Evolutionary conservation across 176 grass and related monocot genomes (phyloP).

Genomic region (Otatea glauca): DNA sequence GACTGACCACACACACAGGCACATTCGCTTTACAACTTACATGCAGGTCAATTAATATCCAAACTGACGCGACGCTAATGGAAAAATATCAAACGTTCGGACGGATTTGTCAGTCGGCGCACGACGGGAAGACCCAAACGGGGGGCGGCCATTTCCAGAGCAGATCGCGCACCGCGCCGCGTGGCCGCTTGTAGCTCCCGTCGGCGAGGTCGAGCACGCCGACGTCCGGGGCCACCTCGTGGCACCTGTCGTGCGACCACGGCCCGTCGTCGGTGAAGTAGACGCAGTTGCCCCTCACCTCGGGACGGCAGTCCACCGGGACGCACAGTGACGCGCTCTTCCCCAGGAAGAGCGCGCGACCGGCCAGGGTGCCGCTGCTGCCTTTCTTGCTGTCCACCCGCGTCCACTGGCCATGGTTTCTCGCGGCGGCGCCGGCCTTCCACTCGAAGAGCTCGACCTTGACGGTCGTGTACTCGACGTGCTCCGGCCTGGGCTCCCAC

Average conservation of each 20-base stretch:
- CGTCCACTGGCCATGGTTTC: neutral
- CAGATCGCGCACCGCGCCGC: constrained; percentile 38
- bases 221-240: constrained; percentile 59
- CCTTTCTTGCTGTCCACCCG: neutral
- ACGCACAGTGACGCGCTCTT: constrained; percentile 58
- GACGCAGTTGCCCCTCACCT: constrained; percentile 42
- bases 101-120: neutral
- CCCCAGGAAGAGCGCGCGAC: constrained; percentile 57
- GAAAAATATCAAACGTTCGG: neutral
- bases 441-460: constrained; percentile 56
- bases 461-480: constrained; percentile 56
- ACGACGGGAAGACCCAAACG: constrained; percentile 52
- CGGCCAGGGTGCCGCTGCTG: neutral
- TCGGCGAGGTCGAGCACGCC: constrained; percentile 58
- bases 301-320: neutral
- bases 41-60: constrained; percentile 7
- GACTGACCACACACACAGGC: no score
- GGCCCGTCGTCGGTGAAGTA: constrained; percentile 69
- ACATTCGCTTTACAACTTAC: neutral
- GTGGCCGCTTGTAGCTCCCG: constrained; percentile 44
- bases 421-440: neutral
- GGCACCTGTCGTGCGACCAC: constrained; percentile 63
- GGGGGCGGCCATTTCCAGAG: constrained; percentile 67
- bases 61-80: no score
- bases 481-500: constrained; percentile 58